Base-by-base conservation (phyloP, 2,329 filamentous ascomycete genomes). In the Sporothrix curviconia region DNA sequence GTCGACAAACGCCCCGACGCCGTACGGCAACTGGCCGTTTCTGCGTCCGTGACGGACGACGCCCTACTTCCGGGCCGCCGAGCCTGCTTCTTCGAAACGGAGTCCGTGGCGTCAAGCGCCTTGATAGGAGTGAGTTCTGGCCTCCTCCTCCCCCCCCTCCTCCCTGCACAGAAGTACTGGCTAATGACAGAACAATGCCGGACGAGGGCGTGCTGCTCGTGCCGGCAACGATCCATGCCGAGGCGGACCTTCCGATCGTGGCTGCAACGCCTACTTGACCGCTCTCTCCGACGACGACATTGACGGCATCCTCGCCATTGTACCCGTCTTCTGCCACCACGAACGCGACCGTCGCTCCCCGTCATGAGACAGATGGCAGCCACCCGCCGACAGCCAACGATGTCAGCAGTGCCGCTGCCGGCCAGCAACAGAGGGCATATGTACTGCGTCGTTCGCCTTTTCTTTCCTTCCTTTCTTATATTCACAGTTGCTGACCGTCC, bases 381-480 rank as follows among this genome's bases (percentile, higher is more conserved):
- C 47, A 59, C n/a, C 53, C 61, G 3, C 59, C 64, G 17, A 61
- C 60, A 28, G 64, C 64, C 15, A 64, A 63, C 11, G 39, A 68
- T n/a, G 30, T 61, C 4, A 63, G 60, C n/a, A 55, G 30, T 22
- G 69, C 74, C 22, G 76, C 69, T 0, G 72, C 69, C 1, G 77
- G 78, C 7, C 74, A 77, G 56, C 78, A 81, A 58, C 77, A 81
- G 59, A 70, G 74, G 14, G 78, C 76, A 7, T 68, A 73, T 28
- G 56, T 58, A 40, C 0, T 49, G 19, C 3, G 11, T 30, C 22
- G n/a, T 4, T 19, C 14, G 24, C 7, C 24, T 8, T 51, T 37
- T 34, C 22, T 36, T 47, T 47, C 25, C 3, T 12, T 6, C n/a
- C 15, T 32, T n/a, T 19, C 32, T 47, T 30, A 17, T 47, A n/a